Evolutionary conservation across 2,329 filamentous ascomycete species (phyloP), one percentile per base, ranked within the genome.

Genomic region (Epichloe uncinata): DNA sequence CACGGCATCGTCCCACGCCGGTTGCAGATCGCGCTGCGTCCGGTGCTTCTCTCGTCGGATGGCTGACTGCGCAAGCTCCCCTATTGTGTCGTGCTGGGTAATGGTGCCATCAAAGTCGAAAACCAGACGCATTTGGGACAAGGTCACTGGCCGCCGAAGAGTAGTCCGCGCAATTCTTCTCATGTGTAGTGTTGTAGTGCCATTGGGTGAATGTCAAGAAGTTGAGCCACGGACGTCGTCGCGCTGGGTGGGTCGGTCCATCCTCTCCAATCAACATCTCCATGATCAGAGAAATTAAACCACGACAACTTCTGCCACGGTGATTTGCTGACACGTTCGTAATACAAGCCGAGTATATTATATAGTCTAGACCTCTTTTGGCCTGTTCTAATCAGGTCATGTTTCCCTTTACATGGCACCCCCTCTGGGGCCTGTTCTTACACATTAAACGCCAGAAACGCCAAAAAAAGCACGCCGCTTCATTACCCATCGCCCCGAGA

Each of bases 91-190:
- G 33, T 68, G 52, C 12, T 66, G 62, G 16, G 77, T 79, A 55
- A 81, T 78, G 15, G 77, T 81, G 52, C 75, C 74, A 61, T 81
- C 77, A 60, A 81, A 81, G 57, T 81, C 77, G 18, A 81, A 67
- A 36, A 80, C 60, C 40, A 81, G 64, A 53, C 68, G 66, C 69
- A 73, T 66, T 12, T 47, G 57, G 45, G 47, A 22, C n/a, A 18
- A 20, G 20, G 16, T 5, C 1, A 5, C 20, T 22, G 20, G 20
- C 20, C 20, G 20, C 5, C 1, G 20, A 22, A 22, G 16, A 22
- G 20, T 22, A 22, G 20, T 22, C 20, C 20, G 20, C 20, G 20
- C 20, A 22, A 6, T 2, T 41, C 8, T 26, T 20, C n/a, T 42
- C 16, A 4, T 11, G 30, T 30, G 30, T 30, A 30, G 30, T 22